Evolutionary conservation across 192 early-diverging fungal genomes (phyloP).

Genomic region (Backusella mclennaniae): DNA sequence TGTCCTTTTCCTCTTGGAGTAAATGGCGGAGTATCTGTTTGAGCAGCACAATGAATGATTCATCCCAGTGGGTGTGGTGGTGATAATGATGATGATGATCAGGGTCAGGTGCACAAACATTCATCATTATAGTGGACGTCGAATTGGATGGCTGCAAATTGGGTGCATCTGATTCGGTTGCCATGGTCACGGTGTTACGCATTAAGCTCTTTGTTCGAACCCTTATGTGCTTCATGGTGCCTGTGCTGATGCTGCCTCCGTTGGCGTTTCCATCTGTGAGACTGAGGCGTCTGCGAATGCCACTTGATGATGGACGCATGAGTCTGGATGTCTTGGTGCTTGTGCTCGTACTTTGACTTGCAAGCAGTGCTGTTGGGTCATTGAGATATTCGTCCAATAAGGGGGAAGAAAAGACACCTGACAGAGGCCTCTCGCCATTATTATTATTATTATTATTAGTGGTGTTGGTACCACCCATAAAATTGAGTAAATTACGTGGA

Average conservation of each 20-base stretch:
- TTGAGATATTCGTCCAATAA: conserved; percentile 10
- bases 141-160: not conserved
- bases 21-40: conserved; percentile 68
- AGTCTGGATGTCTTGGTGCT: conserved; percentile 5
- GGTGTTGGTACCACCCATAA: conserved; percentile 21
- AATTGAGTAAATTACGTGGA: conserved; percentile 27
- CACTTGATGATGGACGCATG: conserved; percentile 25
- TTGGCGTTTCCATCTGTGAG: conserved; percentile 18
- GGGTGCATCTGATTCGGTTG: not conserved
- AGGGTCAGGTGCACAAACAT: not conserved
- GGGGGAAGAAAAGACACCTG: conserved; percentile 3
- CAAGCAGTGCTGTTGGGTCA: not conserved
- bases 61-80: conserved; percentile 46
- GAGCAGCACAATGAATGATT: conserved; percentile 64
- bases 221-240: conserved; percentile 7
- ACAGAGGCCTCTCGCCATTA: conserved; percentile 20
- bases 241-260: not conserved
- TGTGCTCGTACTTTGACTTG: not conserved
- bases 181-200: conserved; percentile 19
- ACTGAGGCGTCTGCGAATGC: conserved; percentile 49
- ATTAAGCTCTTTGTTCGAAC: conserved; percentile 26
- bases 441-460: not conserved
- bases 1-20: conserved; percentile 60
- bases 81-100: conserved; percentile 10
- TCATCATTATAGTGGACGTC: not conserved